Conservation (phyloP, 176 grass and related monocot genomes). For the Triticum dicoccoides region DNA sequence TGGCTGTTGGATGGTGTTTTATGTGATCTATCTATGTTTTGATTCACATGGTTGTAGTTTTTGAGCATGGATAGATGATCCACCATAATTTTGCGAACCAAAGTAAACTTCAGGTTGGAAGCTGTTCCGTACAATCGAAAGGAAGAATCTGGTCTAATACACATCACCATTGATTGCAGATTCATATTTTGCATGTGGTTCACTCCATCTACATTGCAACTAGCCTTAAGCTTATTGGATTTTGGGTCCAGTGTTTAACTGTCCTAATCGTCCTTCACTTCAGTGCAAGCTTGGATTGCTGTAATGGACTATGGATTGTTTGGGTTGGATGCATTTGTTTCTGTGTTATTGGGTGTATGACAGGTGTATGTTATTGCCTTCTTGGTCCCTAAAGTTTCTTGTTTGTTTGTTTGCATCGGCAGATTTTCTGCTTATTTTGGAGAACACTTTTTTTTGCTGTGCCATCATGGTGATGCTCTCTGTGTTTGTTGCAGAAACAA, state of each 20-base stretch:
- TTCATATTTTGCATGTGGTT: not conserved
- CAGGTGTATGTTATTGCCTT: not conserved
- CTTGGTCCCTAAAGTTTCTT: not conserved
- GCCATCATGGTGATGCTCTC: not conserved
- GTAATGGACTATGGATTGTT: not conserved
- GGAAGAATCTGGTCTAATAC: not conserved
- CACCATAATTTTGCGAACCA: not conserved
- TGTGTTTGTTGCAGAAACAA: conserved; percentile 30
- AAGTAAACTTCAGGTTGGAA: not conserved
- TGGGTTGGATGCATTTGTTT: not conserved
- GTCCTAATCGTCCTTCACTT: not conserved
- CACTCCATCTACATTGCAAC: not conserved
- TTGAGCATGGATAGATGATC: not conserved
- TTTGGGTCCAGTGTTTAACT: not conserved
- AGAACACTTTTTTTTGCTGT: not conserved
- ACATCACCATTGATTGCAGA: not conserved
- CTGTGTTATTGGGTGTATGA: conserved; percentile 1
- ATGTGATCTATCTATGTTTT: not conserved
- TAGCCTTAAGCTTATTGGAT: not conserved
- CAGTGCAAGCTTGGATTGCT: not conserved
- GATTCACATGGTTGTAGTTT: not conserved
- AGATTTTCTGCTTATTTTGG: not conserved
- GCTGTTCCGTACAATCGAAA: not conserved
- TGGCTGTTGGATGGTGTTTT: not conserved
- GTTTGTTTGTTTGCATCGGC: not conserved